phyloP scores from a whole-genome alignment of 306 rosid species.

The Malus sieversii region DNA sequence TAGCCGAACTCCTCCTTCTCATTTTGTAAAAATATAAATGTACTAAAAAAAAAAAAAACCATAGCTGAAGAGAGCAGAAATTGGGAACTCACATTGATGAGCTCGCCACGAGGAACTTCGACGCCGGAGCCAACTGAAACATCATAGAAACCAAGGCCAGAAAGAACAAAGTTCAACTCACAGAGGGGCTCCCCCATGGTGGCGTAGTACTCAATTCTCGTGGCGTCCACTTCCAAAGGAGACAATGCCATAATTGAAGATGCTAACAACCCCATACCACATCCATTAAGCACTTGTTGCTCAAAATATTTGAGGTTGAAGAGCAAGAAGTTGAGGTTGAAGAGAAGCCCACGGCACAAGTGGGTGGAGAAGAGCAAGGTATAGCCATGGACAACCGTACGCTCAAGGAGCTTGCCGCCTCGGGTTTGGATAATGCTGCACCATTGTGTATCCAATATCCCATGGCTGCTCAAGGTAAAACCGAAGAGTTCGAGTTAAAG shows the following conservation, averaged over 20 bases:
- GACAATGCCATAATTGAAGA: conserved; percentile 56
- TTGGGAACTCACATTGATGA: conserved; percentile 55
- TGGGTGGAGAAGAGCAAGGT: conserved; percentile 17
- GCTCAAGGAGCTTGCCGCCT: no score
- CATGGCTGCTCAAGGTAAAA: no score
- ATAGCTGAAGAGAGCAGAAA: not conserved
- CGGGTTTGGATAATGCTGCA: no score
- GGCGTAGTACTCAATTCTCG: conserved; percentile 85
- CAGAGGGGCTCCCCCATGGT: conserved; percentile 78
- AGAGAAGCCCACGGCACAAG: not conserved
- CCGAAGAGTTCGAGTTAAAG: no score
- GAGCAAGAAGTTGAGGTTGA: conserved; percentile 16
- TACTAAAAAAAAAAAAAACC: no score
- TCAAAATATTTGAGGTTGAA: conserved; percentile 3
- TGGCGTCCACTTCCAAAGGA: conserved; percentile 71
- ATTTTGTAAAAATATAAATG: no score
- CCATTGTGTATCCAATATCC: no score
- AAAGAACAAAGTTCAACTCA: conserved; percentile 55
- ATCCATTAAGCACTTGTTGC: conserved; percentile 27
- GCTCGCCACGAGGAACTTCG: conserved; percentile 75
- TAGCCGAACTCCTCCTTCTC: no score
- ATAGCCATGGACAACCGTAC: no score
- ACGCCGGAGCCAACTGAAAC: conserved; percentile 49
- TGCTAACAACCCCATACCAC: conserved; percentile 56
- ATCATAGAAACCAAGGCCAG: conserved; percentile 62